Evolutionary conservation across 2,329 filamentous ascomycete genomes (phyloP).

Genomic region (Aspergillus latus): DNA sequence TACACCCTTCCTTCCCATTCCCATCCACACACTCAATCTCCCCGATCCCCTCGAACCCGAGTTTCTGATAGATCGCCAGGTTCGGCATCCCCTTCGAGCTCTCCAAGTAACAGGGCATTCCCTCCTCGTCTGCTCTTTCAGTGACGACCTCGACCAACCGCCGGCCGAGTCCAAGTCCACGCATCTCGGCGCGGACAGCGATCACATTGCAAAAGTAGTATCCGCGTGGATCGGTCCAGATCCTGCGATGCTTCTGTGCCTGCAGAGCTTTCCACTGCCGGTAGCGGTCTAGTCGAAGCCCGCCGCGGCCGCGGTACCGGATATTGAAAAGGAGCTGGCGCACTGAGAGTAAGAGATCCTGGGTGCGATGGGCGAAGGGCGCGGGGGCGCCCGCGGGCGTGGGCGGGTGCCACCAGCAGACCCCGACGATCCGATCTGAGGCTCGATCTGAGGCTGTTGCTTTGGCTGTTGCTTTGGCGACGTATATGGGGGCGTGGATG

Average conservation of each 20-base stretch:
- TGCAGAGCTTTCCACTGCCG: slow-evolving; percentile 72
- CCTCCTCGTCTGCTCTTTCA: slow-evolving; percentile 62
- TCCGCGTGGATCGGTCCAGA: slow-evolving; percentile 66
- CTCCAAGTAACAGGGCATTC: slow-evolving; percentile 68
- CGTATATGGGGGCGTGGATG: slow-evolving; percentile 66
- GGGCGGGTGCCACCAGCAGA: slow-evolving; percentile 71
- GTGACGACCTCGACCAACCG: slow-evolving; percentile 65
- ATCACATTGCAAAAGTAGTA: slow-evolving; percentile 79
- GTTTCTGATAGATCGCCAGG: slow-evolving; percentile 66
- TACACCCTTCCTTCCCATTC: slow-evolving; percentile 58
- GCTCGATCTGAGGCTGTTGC: slow-evolving; percentile 21
- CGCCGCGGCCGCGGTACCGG: slow-evolving; percentile 63
- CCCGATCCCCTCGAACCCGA: slow-evolving; percentile 66
- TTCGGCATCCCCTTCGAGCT: slow-evolving; percentile 68
- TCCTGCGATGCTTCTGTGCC: slow-evolving; percentile 57
- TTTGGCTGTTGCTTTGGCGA: slow-evolving; percentile 64
- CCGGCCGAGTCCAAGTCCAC: slow-evolving; percentile 66
- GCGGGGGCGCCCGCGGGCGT: slow-evolving; percentile 46
- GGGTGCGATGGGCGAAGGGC: slow-evolving; percentile 63
- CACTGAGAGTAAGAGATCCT: slow-evolving; percentile 65
- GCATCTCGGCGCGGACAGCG: slow-evolving; percentile 63
- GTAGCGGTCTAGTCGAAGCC: slow-evolving; percentile 65
- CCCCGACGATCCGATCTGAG: slow-evolving; percentile 56
- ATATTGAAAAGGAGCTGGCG: slow-evolving; percentile 67
- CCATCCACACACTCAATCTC: slow-evolving; percentile 68